Evolutionary conservation across 2,329 filamentous ascomycete species (phyloP), one percentile per base, ranked within the genome.

Genomic region (Knufia fluminis): DNA sequence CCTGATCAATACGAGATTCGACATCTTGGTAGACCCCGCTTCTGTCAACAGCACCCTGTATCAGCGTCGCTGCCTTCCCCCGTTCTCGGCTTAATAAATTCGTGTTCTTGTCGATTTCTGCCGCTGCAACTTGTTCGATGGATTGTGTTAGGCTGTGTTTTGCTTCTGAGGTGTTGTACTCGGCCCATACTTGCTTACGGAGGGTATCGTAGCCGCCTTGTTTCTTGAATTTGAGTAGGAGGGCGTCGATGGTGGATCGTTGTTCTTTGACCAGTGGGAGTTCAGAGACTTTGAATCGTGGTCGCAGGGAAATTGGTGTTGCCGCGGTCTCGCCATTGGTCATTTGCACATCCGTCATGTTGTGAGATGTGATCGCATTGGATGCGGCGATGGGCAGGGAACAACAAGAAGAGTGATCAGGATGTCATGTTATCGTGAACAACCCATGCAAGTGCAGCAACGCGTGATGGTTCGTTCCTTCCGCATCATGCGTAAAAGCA

Each of bases 221-320:
- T 64, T 82, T 83, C 64, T 81, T 81, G 63, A 82, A 81, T 0
- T 76, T 77, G 60, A 80, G 74, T 16, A 82, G 69, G 39, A 83
- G 70, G 55, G 71, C 71, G 61, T 83, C 79, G 49, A 83, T 80
- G 20, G 74, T 72, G 4, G 72, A 68, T 53, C 77, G 75, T 61
- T 83, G 78, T 31, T 72, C 64, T 48, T 76, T 71, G 20, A 75
- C 74, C 26, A 83, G 68, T 2, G 80, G 80, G 22, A 83, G 69
- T 55, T 83, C 80, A 3, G 77, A 75, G 22, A 76, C 68, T 61
- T 79, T 79, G 60, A 79, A 74, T 60, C 75, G 79, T 12, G 56
- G 53, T 2, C 61, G 58, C 38, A 62, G 48, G 20, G 52, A 55
- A 46, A 57, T 54, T 16, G 50, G 51, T 19, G 28, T 24, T 14